These are phyloP conservation scores for Exophiala sp. DNA, from an alignment of 2,329 filamentous ascomycete species.

Conservation along the genomic window DNA sequence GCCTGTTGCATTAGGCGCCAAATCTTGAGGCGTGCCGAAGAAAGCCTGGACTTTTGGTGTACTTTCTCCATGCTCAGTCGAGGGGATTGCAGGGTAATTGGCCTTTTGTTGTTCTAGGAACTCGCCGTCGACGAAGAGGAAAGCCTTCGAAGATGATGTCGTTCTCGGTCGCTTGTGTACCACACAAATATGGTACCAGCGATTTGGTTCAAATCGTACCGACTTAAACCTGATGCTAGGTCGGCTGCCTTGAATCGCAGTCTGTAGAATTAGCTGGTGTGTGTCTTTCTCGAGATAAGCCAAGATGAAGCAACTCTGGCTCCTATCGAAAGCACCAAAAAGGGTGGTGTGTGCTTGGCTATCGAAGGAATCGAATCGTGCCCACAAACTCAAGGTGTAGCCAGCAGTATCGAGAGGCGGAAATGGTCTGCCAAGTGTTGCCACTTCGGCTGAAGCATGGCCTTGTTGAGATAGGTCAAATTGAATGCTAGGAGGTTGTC, in stretches of 20 bases:
- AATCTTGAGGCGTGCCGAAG: slow-evolving; percentile 83
- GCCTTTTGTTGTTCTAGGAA: slow-evolving; percentile 90
- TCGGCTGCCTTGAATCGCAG: slow-evolving; percentile 77
- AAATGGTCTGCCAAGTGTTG: slow-evolving; percentile 79
- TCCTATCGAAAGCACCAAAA: slow-evolving; percentile 90
- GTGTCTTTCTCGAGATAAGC: slow-evolving; percentile 93
- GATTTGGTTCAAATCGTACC: slow-evolving; percentile 67
- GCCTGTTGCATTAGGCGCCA: slow-evolving; percentile 68
- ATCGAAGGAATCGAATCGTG: slow-evolving; percentile 85
- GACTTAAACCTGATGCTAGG: slow-evolving; percentile 94
- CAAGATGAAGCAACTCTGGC: slow-evolving; percentile 88
- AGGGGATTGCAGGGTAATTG: slow-evolving; percentile 76
- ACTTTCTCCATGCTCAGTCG: slow-evolving; percentile 53
- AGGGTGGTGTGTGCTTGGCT: slow-evolving; percentile 82
- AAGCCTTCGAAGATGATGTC: slow-evolving; percentile 73
- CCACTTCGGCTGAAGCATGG: slow-evolving; percentile 83
- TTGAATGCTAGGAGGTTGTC: slow-evolving; percentile 79
- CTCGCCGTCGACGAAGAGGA: slow-evolving; percentile 87
- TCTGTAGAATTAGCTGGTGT: slow-evolving; percentile 91
- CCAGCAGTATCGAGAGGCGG: slow-evolving; percentile 74
- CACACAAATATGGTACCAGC: slow-evolving; percentile 91
- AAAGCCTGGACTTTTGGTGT: slow-evolving; percentile 76
- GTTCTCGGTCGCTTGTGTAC: slow-evolving; percentile 78
- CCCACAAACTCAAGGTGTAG: slow-evolving; percentile 88
- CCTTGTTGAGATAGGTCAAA: slow-evolving; percentile 89